Conservation (phyloP, 2,329 filamentous ascomycete species). For the Diaporthe batatas region DNA sequence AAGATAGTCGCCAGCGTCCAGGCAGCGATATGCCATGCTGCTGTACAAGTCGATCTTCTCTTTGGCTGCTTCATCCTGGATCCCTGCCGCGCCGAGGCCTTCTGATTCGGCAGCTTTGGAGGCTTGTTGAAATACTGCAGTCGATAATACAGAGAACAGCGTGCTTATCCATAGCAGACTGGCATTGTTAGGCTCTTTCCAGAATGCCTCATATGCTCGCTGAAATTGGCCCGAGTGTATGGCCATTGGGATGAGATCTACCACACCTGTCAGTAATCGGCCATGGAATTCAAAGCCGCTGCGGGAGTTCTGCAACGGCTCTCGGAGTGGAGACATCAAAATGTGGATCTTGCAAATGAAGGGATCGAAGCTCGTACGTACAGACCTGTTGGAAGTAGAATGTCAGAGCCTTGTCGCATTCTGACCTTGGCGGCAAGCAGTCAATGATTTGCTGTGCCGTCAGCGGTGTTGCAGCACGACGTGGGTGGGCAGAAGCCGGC, state of each 20-base stretch:
- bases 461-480: constrained; percentile 48
- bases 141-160: constrained; percentile 61
- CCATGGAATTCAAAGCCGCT: too few species aligned
- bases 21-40: constrained; percentile 59
- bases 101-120: constrained; percentile 48
- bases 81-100: constrained; percentile 41
- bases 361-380: neutral
- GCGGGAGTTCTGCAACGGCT: neutral
- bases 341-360: neutral
- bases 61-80: constrained; percentile 46
- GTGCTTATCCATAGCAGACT: constrained; percentile 65
- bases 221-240: constrained; percentile 61
- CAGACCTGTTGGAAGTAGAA: constrained; percentile 57
- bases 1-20: constrained; percentile 63
- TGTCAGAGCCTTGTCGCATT: constrained; percentile 54
- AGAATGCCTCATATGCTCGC: constrained; percentile 63
- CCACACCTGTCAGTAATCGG: neutral
- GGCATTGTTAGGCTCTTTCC: constrained; percentile 55
- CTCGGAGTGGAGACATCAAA: neutral
- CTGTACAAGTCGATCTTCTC: constrained; percentile 48
- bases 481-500: constrained; percentile 45
- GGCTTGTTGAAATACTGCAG: constrained; percentile 54
- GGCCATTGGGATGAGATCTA: constrained; percentile 52
- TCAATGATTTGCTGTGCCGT: constrained; percentile 51
- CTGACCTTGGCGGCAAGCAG: constrained; percentile 53